Conservation (phyloP, 148 eudicot species). For the Amaranthus cruentus region DNA sequence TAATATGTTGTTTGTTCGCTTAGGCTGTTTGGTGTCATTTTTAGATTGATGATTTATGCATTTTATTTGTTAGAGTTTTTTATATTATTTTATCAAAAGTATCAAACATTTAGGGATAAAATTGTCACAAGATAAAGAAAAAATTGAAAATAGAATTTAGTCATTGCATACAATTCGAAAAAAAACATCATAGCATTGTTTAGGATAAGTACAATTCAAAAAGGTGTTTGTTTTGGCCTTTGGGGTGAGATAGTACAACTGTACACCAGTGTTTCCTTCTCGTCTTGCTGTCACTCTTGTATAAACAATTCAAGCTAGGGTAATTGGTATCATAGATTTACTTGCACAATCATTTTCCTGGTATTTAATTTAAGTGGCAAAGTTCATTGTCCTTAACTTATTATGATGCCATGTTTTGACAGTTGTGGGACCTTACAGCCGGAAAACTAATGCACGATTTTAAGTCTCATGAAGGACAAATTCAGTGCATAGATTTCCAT, state of each 20-base stretch:
- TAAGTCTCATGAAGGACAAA: conserved; percentile 88
- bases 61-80: too few relatives aligned
- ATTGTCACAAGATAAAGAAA: too few relatives aligned
- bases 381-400: conserved; percentile 9
- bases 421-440: conserved; percentile 98
- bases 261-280: not conserved
- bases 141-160: too few relatives aligned
- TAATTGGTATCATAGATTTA: conserved; percentile 5
- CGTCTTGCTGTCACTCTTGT: not conserved
- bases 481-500: conserved; percentile 96
- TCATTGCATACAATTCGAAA: too few relatives aligned
- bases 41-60: too few relatives aligned
- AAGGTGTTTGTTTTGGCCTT: not conserved
- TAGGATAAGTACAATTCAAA: too few relatives aligned
- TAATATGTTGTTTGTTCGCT: too few relatives aligned
- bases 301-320: not conserved
- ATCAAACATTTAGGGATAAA: too few relatives aligned
- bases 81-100: too few relatives aligned
- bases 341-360: not conserved
- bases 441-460: conserved; percentile 96
- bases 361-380: not conserved
- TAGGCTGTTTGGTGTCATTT: too few relatives aligned
- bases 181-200: too few relatives aligned
- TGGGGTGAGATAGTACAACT: not conserved
- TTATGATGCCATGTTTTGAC: conserved; percentile 25